Evolutionary conservation across 805 yeast species (phyloP).

Genomic region (Spathaspora passalidarum): DNA sequence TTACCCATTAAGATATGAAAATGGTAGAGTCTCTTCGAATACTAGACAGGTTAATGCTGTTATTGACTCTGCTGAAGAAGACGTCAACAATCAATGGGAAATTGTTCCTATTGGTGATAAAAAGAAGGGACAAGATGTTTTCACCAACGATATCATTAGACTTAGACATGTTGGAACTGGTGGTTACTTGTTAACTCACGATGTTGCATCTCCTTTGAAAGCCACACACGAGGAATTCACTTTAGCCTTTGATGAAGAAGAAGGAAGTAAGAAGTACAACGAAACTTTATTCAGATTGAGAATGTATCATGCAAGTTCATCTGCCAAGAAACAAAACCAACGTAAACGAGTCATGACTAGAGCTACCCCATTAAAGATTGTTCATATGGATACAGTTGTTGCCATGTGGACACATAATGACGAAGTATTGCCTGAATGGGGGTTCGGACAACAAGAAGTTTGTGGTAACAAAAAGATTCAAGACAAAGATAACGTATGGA

Average conservation of each 20-base stretch:
- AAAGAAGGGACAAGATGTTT: constrained; percentile 48
- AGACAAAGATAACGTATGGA: constrained; percentile 73
- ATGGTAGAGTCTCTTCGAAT: constrained; percentile 91
- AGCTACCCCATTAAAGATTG: constrained; percentile 62
- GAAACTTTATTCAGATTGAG: constrained; percentile 79
- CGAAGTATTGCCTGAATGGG: constrained; percentile 91
- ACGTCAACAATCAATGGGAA: constrained; percentile 80
- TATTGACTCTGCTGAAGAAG: constrained; percentile 39
- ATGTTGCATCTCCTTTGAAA: constrained; percentile 89
- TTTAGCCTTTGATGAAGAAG: constrained; percentile 65
- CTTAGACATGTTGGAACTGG: constrained; percentile 78
- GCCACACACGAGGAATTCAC: constrained; percentile 95
- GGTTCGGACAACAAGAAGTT: constrained; percentile 83
- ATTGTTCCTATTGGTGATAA: constrained; percentile 56
- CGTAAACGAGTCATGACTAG: constrained; percentile 62
- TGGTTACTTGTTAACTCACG: constrained; percentile 82
- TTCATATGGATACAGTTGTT: constrained; percentile 85
- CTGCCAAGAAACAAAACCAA: constrained; percentile 45
- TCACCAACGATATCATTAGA: constrained; percentile 72
- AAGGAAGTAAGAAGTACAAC: constrained; percentile 52
- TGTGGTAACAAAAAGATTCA: constrained; percentile 85
- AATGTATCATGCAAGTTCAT: constrained; percentile 33
- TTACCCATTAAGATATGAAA: constrained; percentile 92
- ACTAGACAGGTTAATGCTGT: constrained; percentile 90
- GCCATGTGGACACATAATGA: constrained; percentile 94